Evolutionary conservation across 2,329 filamentous ascomycete genomes (phyloP).

Genomic region (Alternaria ventricosa): DNA sequence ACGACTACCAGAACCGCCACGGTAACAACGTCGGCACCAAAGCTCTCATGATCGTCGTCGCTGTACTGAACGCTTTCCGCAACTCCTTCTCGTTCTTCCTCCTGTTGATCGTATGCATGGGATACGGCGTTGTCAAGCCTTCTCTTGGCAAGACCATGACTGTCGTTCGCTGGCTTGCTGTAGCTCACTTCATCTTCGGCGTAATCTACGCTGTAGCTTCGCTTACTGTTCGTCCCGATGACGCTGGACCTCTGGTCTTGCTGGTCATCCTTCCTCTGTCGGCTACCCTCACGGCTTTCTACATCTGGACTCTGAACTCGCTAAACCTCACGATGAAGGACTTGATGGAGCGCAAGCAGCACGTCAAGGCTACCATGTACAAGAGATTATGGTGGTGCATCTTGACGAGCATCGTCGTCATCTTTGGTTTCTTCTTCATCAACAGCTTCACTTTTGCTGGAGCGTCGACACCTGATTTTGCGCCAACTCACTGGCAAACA

Average conservation of each 20-base stretch:
- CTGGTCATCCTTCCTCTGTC: slow-evolving; percentile 92
- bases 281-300: slow-evolving; percentile 92
- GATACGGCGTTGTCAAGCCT: slow-evolving; percentile 96
- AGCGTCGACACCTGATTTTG: slow-evolving; percentile 82
- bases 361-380: slow-evolving; percentile 94
- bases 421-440: slow-evolving; percentile 98
- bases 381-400: slow-evolving; percentile 99
- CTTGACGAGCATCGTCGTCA: slow-evolving; percentile 86
- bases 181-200: slow-evolving; percentile 93
- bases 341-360: slow-evolving; percentile 91
- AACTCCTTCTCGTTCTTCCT: slow-evolving; percentile 99
- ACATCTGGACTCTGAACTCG: slow-evolving; percentile 98
- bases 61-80: slow-evolving; percentile 86
- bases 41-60: slow-evolving; percentile 87
- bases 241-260: slow-evolving; percentile 85
- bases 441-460: slow-evolving; percentile 96
- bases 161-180: slow-evolving; percentile 87
- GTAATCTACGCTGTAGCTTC: slow-evolving; percentile 91
- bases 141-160: slow-evolving; percentile 93
- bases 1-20: slow-evolving; percentile 92
- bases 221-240: slow-evolving; percentile 86
- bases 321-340: slow-evolving; percentile 95
- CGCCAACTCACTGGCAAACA: slow-evolving; percentile 96
- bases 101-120: slow-evolving; percentile 98
- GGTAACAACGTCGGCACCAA: slow-evolving; percentile 84